Percentiles rank a stretch among this genome's conserved stretches.
These are phyloP conservation scores for Solanum peruvianum DNA, from an alignment of 257 asterid genomes.

Conservation along the genomic window DNA sequence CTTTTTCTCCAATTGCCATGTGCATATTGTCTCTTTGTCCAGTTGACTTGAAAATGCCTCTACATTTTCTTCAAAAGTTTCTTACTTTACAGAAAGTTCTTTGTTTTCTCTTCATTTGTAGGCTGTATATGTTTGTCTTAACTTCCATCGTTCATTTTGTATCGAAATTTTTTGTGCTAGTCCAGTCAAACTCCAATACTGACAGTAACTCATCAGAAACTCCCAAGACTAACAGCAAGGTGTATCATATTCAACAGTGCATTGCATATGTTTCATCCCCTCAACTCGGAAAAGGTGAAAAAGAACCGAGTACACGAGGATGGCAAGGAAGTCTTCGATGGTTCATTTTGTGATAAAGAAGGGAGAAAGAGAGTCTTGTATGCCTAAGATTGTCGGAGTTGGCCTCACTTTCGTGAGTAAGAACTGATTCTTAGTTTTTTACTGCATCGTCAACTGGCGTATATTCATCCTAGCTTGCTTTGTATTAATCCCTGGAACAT, in stretches of 20 bases:
- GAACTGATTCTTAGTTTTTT: background rate
- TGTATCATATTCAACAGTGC: background rate
- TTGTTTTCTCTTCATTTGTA: background rate
- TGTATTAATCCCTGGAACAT: background rate
- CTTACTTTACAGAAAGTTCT: background rate
- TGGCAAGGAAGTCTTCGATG: background rate
- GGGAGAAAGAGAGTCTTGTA: background rate
- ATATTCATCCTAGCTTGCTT: background rate
- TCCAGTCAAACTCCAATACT: background rate
- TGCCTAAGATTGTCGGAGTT: background rate
- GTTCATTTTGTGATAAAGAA: background rate
- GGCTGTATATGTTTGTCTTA: background rate
- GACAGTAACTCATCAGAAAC: background rate
- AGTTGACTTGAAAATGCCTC: constrained; percentile 25
- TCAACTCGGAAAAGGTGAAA: background rate
- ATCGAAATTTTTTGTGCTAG: background rate
- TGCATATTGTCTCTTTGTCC: constrained; percentile 41
- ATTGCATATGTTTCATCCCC: background rate
- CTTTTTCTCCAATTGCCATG: constrained; percentile 44
- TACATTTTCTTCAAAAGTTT: constrained; percentile 8
- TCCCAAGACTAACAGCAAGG: background rate
- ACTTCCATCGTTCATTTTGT: background rate
- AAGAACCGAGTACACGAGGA: background rate
- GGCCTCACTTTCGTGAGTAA: background rate
- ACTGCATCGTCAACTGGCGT: background rate